A percentile compares a stretch with the other conserved stretches of the same genome.
These are phyloP conservation scores for Pythium brachiatum DNA, from an alignment of 352 stramenopile genomes.

Conservation along the genomic window DNA sequence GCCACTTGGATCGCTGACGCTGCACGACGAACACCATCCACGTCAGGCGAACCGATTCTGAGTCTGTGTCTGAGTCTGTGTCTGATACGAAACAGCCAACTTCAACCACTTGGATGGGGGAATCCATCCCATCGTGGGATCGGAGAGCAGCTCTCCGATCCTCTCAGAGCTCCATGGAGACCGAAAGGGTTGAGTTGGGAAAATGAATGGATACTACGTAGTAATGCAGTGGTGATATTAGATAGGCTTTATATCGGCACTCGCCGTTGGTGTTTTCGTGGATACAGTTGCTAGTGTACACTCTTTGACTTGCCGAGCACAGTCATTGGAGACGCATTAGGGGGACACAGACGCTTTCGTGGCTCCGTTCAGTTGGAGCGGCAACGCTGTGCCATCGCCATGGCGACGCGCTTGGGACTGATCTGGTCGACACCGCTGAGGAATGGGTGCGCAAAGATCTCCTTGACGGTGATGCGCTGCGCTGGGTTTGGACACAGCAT, in stretches of 20 bases:
- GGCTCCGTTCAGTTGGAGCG: neutral
- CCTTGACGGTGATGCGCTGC: constrained; percentile 50
- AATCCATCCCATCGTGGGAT: too few relatives aligned
- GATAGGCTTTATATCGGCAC: neutral
- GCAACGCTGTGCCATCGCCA: constrained; percentile 39
- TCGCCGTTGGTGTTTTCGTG: neutral
- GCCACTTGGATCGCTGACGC: constrained; percentile 13
- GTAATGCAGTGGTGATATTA: too few relatives aligned
- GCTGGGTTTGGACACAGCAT: constrained; percentile 63
- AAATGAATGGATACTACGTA: too few relatives aligned
- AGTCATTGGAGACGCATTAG: neutral
- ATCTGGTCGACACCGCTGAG: constrained; percentile 44
- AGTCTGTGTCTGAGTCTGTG: neutral
- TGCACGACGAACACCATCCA: constrained; percentile 7
- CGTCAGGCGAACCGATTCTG: constrained; percentile 6
- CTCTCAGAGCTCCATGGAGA: too few relatives aligned
- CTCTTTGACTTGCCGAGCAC: neutral
- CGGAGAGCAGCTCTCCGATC: too few relatives aligned
- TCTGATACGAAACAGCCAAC: neutral
- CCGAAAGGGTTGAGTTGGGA: too few relatives aligned
- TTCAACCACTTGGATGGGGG: neutral
- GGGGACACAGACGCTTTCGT: neutral
- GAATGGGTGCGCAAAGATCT: constrained; percentile 65
- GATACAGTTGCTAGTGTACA: neutral
- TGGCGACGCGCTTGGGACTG: constrained; percentile 28